These are phyloP conservation scores for Acer negundo DNA, from an alignment of 345 rosid species.

Conservation along the genomic window DNA sequence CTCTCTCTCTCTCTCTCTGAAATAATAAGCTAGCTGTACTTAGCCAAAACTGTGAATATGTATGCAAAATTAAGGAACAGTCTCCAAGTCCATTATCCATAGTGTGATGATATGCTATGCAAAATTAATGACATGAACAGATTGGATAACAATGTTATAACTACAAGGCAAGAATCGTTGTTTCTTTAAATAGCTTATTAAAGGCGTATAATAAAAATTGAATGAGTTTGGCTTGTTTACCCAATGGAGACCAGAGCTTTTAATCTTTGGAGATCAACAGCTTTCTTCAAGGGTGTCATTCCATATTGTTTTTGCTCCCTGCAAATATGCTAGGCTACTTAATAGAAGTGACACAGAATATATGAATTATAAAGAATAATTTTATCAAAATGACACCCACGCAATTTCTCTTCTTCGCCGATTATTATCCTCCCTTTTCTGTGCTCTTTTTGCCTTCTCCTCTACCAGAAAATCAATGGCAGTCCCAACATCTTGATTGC, in stretches of 20 bases:
- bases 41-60: not conserved
- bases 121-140: not conserved
- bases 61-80: not conserved
- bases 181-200: not conserved
- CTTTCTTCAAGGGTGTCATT: constrained; percentile 75
- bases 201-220: not conserved
- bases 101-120: not conserved
- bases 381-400: constrained; percentile 32
- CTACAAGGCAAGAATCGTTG: not conserved
- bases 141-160: too few relatives aligned
- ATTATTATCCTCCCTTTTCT: constrained; percentile 53
- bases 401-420: constrained; percentile 55
- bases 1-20: not conserved
- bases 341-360: constrained; percentile 10
- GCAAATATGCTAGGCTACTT: constrained; percentile 24
- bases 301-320: constrained; percentile 93
- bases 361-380: not conserved
- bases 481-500: constrained; percentile 69
- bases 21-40: not conserved
- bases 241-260: constrained; percentile 65
- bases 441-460: constrained; percentile 62
- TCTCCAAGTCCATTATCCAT: not conserved
- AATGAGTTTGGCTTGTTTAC: constrained; percentile 40
- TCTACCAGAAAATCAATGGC: constrained; percentile 79
- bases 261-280: constrained; percentile 74